Conservation (phyloP, 495 filamentous ascomycete genomes). For the Hypoxylon lienhwacheense region DNA sequence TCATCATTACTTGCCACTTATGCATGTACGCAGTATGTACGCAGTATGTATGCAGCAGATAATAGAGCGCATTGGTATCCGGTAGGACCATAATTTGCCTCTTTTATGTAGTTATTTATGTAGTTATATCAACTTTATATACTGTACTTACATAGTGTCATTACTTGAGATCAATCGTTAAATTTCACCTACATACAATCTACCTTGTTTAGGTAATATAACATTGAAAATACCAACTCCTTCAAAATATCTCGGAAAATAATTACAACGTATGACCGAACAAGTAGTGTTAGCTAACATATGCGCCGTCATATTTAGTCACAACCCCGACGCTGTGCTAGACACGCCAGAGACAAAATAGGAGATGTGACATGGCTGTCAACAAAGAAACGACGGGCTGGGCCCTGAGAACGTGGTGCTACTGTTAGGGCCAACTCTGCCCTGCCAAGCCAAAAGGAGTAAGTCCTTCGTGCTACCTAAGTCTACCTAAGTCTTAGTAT, state of each 20-base stretch:
- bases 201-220: background rate
- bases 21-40: no score
- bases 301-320: background rate
- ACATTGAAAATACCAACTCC: background rate
- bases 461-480: background rate
- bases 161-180: background rate
- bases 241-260: background rate
- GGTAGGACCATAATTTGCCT: no score
- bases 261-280: background rate
- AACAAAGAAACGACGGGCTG: constrained; percentile 10
- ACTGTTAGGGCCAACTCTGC: constrained; percentile 21
- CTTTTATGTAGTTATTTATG: no score
- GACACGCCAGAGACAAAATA: constrained; percentile 1
- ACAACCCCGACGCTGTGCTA: background rate
- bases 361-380: constrained; percentile 3
- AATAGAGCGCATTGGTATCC: no score
- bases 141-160: background rate
- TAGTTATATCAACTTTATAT: no score
- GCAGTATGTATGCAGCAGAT: no score
- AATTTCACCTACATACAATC: background rate
- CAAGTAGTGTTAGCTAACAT: background rate
- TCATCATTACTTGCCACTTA: no score
- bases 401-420: constrained; percentile 1
- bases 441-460: constrained; percentile 18
- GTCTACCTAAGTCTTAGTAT: no score